Base-by-base conservation (phyloP, 78 protist genomes). In the Mantamonas sphyraenae region DNA sequence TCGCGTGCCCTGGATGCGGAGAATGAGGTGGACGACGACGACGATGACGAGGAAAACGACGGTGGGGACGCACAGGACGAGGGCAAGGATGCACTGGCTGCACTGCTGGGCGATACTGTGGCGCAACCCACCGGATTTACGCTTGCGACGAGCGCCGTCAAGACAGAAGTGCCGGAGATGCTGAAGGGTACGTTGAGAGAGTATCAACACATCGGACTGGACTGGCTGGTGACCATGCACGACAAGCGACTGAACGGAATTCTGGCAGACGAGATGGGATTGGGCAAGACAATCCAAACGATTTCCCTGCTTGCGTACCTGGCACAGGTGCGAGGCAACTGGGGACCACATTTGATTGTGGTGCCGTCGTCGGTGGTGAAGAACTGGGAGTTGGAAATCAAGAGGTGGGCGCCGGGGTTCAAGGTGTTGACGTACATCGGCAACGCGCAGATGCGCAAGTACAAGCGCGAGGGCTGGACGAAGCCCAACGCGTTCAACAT, bases 251-350 rank as follows among this genome's bases (percentile, higher is more conserved):
- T 97, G 55, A 89, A 88, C 65, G 94, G 92, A 31, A 90, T 95
- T 35, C 83, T 97, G 7, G 98, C 98, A 0, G 99, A 97, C 74
- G 99, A 97, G 58, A 88, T 85, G 88, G 91, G 91, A 31, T 70
- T 86, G 10, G 89, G 61, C 34, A 96, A 96, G 76, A 95, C 98
- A 3, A 60, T 97, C 47, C 80, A 74, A 85, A 87, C 97, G 33
- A 85, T 97, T 16, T 39, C 97, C 16, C 26, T 91, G 74, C 63
- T 97, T 3, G 98, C 97, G 37, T 83, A 88, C 63, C 81, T 94
- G 2, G 98, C 98, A 10, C 50, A 64, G 19, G 90, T 79, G 64
- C 37, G 57, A 3, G 77, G 77, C 50, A 40, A 57, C 42, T 93
- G 97, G 95, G 97, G 98, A 0, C 96, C 95, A 3, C 96, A 95